phyloP scores from a whole-genome alignment of 1,284 basidiomycete species.

The Rhodotorula sp. region DNA sequence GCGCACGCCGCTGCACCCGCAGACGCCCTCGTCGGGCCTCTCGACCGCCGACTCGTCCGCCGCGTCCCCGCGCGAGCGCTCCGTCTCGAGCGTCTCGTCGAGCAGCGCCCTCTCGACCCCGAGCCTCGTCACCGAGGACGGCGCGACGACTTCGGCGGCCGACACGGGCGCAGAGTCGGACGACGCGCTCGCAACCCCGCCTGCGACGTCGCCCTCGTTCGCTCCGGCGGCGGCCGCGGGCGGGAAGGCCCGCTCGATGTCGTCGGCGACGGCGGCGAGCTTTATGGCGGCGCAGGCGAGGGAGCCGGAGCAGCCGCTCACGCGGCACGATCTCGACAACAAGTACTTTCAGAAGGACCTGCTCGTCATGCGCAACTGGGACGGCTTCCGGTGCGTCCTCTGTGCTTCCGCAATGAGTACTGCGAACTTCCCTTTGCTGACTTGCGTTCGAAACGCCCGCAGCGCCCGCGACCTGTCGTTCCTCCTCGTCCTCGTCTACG shows the following conservation, averaged over 20 bases:
- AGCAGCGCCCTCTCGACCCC: slow-evolving; percentile 66
- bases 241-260: neutral
- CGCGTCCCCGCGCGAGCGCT: slow-evolving; percentile 40
- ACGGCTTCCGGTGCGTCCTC: slow-evolving; percentile 70
- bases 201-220: neutral
- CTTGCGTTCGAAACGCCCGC: neutral
- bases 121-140: slow-evolving; percentile 49
- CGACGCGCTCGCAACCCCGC: neutral
- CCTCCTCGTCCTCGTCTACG: slow-evolving; percentile 56
- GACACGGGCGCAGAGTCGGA: slow-evolving; percentile 68
- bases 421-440: neutral
- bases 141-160: slow-evolving; percentile 41
- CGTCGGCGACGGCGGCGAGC: neutral
- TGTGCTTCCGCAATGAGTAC: neutral
- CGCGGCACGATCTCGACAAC: slow-evolving; percentile 86
- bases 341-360: slow-evolving; percentile 88
- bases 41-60: slow-evolving; percentile 11
- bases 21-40: neutral
- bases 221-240: neutral
- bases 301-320: slow-evolving; percentile 48
- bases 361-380: slow-evolving; percentile 77
- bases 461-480: slow-evolving; percentile 59
- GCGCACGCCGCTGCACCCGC: slow-evolving; percentile 52
- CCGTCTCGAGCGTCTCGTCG: slow-evolving; percentile 58
- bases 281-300: neutral